Evolutionary conservation across 352 stramenopile species (phyloP), one percentile per base, ranked within the genome.

Genomic region (Peronospora destructor): DNA sequence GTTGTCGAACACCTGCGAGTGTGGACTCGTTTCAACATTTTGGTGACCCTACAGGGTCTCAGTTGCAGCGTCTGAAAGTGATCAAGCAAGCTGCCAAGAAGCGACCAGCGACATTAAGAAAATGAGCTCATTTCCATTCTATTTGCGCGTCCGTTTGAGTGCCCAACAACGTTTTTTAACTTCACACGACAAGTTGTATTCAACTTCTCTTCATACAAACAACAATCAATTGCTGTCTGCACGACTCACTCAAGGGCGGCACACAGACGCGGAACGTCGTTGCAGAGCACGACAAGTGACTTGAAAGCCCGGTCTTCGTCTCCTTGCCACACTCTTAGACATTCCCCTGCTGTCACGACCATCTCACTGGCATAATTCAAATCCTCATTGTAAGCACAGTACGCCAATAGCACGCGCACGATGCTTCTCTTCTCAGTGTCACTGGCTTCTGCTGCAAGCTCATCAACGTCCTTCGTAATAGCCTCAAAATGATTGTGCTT

Each of bases 361-460:
- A 91, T 84, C 9, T 83, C 71, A 47, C 51, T 58, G 17, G 66
- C 58, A 48, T 84, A 91, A 32, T 73, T 69, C 14, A 71, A 56
- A 38, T 75, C 74, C 60, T 87, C 68, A 41, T 73, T 87, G 63
- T 90, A 87, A n/a, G 75, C 82, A 26, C 73, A 84, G 54, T 79
- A 86, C 0, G 79, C 79, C 38, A 84, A 66, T 32, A 91, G 69
- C 23, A 91, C 58, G 38, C 76, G 74, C 9, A 67, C 73, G 34
- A 87, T 53, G 23, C 54, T 64, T 37, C 59, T 71, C 26, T 68
- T 73, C 30, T 74, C 66, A 33, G 68, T 66, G 4, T 72, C 58
- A 8, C 55, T 58, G 19, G 54, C 52, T 6, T 63, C 46, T 46
- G 60, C 68, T 35, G 64, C 62, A 21, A 58, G 46, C 9, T 55